These are phyloP conservation scores for Bryum argenteum DNA, from an alignment of 225 moss, liverwort and hornwort genomes.

Conservation along the genomic window DNA sequence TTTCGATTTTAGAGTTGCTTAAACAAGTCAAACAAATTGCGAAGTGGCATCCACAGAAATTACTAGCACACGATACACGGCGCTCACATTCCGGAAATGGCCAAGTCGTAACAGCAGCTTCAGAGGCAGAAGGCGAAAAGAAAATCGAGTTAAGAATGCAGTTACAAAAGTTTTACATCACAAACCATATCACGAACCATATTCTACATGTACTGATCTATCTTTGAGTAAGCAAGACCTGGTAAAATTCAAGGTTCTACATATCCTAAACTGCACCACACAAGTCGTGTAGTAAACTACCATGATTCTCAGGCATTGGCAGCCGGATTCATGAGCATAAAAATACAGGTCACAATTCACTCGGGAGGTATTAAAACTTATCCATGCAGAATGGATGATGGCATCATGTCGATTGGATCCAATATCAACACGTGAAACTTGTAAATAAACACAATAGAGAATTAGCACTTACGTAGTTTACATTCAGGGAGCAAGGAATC, in stretches of 20 bases:
- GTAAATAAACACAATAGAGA: neutral
- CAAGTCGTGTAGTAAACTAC: conserved; percentile 6
- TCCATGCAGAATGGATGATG: neutral
- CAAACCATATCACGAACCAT: neutral
- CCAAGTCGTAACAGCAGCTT: no score
- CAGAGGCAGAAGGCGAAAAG: conserved; percentile 6
- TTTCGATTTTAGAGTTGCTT: no score
- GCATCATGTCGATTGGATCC: neutral
- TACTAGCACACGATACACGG: no score
- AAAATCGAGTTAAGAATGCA: neutral
- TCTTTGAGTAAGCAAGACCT: neutral
- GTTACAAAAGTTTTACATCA: neutral
- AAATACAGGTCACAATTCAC: conserved; percentile 17
- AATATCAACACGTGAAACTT: neutral
- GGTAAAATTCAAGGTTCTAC: conserved; percentile 12
- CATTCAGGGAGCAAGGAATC: conserved; percentile 17
- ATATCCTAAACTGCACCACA: conserved; percentile 24
- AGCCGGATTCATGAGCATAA: conserved; percentile 31
- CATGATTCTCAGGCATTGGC: conserved; percentile 21
- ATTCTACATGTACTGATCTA: conserved; percentile 14
- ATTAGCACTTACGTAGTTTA: conserved; percentile 5
- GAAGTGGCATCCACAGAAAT: no score
- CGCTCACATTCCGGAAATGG: no score
- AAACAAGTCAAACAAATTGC: no score
- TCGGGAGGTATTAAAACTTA: neutral